phyloP scores from a whole-genome alignment of 1,284 basidiomycete species.

The Cystobasidium slooffiae region DNA sequence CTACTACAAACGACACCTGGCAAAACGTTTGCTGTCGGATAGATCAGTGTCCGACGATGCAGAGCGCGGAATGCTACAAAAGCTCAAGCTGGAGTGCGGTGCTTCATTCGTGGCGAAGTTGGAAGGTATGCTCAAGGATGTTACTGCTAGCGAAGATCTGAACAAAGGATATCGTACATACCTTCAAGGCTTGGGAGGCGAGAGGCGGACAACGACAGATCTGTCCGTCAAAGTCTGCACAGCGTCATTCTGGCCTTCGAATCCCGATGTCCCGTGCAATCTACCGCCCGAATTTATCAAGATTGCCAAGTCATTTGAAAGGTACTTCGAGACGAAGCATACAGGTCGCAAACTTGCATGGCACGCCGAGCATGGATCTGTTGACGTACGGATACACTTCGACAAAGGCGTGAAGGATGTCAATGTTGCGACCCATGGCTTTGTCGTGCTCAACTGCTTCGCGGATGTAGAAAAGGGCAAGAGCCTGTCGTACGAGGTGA shows the following conservation, averaged over 20 bases:
- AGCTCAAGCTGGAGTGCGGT: conserved; percentile 95
- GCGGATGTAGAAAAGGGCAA: conserved; percentile 72
- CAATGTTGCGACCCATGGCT: conserved; percentile 87
- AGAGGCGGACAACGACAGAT: conserved; percentile 68
- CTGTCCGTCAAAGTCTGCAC: conserved; percentile 87
- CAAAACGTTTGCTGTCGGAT: conserved; percentile 82
- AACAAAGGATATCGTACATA: conserved; percentile 71
- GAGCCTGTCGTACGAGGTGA: conserved; percentile 72
- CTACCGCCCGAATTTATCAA: conserved; percentile 70
- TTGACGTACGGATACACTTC: conserved; percentile 85
- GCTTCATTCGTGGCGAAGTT: conserved; percentile 97
- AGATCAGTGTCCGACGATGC: conserved; percentile 96
- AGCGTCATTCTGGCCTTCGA: conserved; percentile 87
- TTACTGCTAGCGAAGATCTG: conserved; percentile 84
- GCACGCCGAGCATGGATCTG: conserved; percentile 91
- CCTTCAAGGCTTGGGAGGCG: conserved; percentile 43
- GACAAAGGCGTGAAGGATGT: conserved; percentile 78
- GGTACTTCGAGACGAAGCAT: conserved; percentile 87
- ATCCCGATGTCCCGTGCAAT: conserved; percentile 65
- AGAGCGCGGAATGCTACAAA: conserved; percentile 95
- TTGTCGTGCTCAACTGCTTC: conserved; percentile 88
- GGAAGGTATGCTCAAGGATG: conserved; percentile 99
- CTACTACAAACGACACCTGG: conserved; percentile 96
- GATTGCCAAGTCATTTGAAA: conserved; percentile 77
- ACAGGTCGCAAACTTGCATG: conserved; percentile 88